Evolutionary conservation across 805 yeast species (phyloP).

Genomic region (Saturnispora serradocipensis): DNA sequence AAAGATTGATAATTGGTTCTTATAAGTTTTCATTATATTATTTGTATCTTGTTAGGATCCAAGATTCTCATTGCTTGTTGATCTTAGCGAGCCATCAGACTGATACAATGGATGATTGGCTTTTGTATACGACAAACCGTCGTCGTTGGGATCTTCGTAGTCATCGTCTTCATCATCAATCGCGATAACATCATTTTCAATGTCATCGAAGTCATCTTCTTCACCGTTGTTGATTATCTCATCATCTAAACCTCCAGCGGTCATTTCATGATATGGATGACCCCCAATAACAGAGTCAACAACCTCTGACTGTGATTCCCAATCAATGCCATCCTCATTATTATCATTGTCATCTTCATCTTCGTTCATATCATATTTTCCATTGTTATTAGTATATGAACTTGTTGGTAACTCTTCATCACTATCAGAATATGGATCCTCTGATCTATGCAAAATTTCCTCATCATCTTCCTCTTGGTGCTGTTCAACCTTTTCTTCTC

Average conservation of each 20-base stretch:
- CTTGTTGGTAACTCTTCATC: slow-evolving; percentile 4
- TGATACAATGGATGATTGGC: slow-evolving; percentile 53
- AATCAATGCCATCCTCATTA: slow-evolving; percentile 7
- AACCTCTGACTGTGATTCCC: slow-evolving; percentile 6
- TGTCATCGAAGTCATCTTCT: slow-evolving; percentile 42
- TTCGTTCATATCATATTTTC: background rate
- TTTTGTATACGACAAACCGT: slow-evolving; percentile 65
- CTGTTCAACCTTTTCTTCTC: slow-evolving; percentile 18
- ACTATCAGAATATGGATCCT: slow-evolving; percentile 6
- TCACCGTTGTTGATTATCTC: slow-evolving; percentile 38
- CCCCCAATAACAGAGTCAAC: slow-evolving; percentile 26
- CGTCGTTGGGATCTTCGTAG: slow-evolving; percentile 74
- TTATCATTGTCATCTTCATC: slow-evolving; percentile 1
- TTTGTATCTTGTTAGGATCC: background rate
- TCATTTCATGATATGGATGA: slow-evolving; percentile 29
- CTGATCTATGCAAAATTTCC: background rate
- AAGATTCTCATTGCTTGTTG: slow-evolving; percentile 9
- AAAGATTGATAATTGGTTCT: background rate
- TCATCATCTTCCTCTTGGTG: background rate
- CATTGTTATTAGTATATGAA: background rate
- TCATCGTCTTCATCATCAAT: slow-evolving; percentile 41
- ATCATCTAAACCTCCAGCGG: slow-evolving; percentile 30
- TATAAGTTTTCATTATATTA: background rate
- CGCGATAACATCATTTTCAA: slow-evolving; percentile 15
- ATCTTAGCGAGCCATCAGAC: slow-evolving; percentile 29